A percentile compares a stretch with the other conserved stretches of the same genome.
phyloP scores from a whole-genome alignment of 805 yeast species.

The Danielozyma ontarioensis region DNA sequence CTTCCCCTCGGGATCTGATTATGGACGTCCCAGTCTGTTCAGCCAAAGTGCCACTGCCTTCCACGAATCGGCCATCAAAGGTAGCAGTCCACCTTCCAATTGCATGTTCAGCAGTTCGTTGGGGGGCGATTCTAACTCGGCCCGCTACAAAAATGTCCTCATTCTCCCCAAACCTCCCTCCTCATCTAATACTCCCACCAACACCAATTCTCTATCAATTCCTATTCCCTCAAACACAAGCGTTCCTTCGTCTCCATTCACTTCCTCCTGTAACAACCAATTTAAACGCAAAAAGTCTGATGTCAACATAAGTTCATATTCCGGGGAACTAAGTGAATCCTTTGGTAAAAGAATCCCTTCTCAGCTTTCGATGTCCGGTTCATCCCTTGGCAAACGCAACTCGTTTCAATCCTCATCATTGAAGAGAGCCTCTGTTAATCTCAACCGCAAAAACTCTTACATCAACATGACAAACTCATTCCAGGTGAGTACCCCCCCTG shows the following conservation, averaged over 20 bases:
- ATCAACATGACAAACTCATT: conserved; percentile 3
- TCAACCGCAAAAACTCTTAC: conserved; percentile 3
- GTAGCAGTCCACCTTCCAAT: not conserved
- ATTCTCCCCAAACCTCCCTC: conserved; percentile 35
- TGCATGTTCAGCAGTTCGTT: too few species aligned
- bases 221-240: conserved; percentile 1
- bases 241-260: conserved; percentile 6
- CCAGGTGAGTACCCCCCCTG: conserved; percentile 6
- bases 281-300: conserved; percentile 42
- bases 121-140: conserved; percentile 4
- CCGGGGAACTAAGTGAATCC: conserved; percentile 13
- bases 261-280: conserved; percentile 22
- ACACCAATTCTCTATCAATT: not conserved
- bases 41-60: not conserved
- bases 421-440: conserved; percentile 11
- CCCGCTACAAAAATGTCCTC: conserved; percentile 32
- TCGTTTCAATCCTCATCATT: conserved; percentile 12
- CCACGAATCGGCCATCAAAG: not conserved
- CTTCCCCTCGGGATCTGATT: not conserved
- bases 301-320: conserved; percentile 14
- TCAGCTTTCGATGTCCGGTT: conserved; percentile 7
- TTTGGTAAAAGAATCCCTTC: conserved; percentile 15
- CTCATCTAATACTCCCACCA: conserved; percentile 1
- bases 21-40: not conserved
- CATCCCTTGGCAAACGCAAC: conserved; percentile 10